Percentiles rank a stretch among this genome's conserved stretches.
Evolutionary conservation across 2,329 filamentous ascomycete genomes (phyloP).

Genomic region (Scedosporium dehoogii): DNA sequence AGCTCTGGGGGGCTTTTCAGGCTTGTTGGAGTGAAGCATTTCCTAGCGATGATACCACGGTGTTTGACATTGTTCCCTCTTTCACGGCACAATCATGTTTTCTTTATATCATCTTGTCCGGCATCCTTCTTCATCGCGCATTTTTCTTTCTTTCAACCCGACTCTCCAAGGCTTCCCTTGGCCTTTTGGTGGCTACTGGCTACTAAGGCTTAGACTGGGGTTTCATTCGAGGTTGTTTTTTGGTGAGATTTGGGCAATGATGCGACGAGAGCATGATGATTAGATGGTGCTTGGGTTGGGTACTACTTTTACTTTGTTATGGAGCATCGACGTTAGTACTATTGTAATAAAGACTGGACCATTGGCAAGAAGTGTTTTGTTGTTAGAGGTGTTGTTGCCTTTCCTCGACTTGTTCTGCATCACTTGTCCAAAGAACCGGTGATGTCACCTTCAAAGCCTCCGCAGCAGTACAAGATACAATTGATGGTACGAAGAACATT

Average conservation of each 20-base stretch:
- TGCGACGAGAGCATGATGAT: neutral
- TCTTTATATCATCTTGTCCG: neutral
- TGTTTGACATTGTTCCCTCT: neutral
- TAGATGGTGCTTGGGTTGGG: neutral
- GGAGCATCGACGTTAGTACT: neutral
- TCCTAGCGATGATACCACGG: constrained; percentile 3
- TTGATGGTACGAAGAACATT: too few relatives aligned
- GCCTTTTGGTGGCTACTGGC: neutral
- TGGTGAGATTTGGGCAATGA: neutral
- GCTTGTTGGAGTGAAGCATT: neutral
- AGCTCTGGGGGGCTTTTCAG: neutral
- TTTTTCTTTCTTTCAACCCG: neutral
- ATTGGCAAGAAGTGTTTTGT: neutral
- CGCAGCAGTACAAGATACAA: too few relatives aligned
- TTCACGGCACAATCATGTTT: neutral
- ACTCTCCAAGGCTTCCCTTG: neutral
- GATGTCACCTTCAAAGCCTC: too few relatives aligned
- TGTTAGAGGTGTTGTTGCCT: too few relatives aligned
- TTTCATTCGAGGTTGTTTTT: neutral
- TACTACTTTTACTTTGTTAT: neutral
- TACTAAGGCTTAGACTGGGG: neutral
- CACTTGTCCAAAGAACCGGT: too few relatives aligned
- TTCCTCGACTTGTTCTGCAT: too few relatives aligned
- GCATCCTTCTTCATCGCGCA: neutral
- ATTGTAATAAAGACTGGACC: neutral